Conservation (phyloP, 305 asterid species). For the Rubia tinctorum region DNA sequence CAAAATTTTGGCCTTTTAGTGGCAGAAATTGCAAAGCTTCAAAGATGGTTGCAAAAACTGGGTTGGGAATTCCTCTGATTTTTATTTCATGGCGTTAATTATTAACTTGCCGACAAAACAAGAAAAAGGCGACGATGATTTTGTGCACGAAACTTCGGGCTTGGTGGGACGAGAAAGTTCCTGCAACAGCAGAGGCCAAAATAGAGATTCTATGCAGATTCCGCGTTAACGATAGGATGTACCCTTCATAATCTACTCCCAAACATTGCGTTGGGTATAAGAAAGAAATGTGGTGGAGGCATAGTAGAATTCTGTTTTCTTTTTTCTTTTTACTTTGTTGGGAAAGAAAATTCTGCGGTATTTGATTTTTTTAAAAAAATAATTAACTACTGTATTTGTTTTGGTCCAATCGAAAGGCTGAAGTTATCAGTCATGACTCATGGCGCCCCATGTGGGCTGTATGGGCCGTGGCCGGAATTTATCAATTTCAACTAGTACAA, state of each 20-base stretch:
- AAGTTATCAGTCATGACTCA: not conserved
- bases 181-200: slow-evolving; percentile 14
- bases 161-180: not conserved
- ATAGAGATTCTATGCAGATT: not conserved
- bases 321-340: too few species aligned
- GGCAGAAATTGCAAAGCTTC: not conserved
- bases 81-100: not conserved
- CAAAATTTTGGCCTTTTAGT: not conserved
- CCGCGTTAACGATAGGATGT: not conserved
- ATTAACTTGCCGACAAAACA: not conserved
- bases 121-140: not conserved
- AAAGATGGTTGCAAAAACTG: not conserved
- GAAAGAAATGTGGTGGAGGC: not conserved
- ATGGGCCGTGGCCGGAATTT: not conserved
- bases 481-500: too few species aligned
- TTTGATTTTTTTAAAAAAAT: not conserved
- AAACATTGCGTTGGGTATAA: not conserved
- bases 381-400: not conserved
- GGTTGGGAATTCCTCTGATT: not conserved
- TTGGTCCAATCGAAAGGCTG: not conserved
- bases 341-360: too few species aligned
- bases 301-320: not conserved
- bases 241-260: not conserved
- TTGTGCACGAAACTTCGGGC: not conserved
- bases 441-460: not conserved